A percentile compares a stretch with the other conserved stretches of the same genome.
Conservation (phyloP, 257 asterid genomes). For the Scutellaria minor region DNA sequence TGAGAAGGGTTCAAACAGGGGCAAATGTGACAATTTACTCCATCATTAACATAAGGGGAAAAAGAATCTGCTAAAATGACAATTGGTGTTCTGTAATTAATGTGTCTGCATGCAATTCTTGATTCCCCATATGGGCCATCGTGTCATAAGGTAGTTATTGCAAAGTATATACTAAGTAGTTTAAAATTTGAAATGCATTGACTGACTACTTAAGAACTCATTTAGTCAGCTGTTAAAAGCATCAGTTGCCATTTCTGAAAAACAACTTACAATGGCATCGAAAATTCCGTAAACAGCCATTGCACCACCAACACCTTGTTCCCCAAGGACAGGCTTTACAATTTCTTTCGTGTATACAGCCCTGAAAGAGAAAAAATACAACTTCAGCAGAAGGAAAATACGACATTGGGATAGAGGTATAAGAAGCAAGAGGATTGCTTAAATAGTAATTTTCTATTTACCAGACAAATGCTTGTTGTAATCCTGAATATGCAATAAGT, state of each 20-base stretch:
- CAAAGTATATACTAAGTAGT: neutral
- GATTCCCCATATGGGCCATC: neutral
- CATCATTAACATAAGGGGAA: neutral
- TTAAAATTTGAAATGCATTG: neutral
- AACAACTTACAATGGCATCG: slow-evolving; percentile 82
- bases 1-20: slow-evolving; percentile 40
- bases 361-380: slow-evolving; percentile 48
- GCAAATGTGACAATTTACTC: neutral
- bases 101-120: neutral
- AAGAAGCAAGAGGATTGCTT: slow-evolving; percentile 12
- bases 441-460: slow-evolving; percentile 40
- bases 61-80: slow-evolving; percentile 18
- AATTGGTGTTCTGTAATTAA: neutral
- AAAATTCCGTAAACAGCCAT: slow-evolving; percentile 92
- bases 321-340: slow-evolving; percentile 86
- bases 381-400: slow-evolving; percentile 15
- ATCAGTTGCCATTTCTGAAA: slow-evolving; percentile 14
- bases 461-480: slow-evolving; percentile 97
- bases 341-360: slow-evolving; percentile 91
- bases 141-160: neutral
- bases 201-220: neutral
- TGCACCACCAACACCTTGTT: slow-evolving; percentile 93
- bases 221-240: slow-evolving; percentile 7
- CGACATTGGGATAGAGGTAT: neutral
- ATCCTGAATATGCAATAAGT: slow-evolving; percentile 88